These are phyloP conservation scores for Strobilomyces dryophilus DNA, from an alignment of 768 basidiomycete genomes.

Conservation along the genomic window DNA sequence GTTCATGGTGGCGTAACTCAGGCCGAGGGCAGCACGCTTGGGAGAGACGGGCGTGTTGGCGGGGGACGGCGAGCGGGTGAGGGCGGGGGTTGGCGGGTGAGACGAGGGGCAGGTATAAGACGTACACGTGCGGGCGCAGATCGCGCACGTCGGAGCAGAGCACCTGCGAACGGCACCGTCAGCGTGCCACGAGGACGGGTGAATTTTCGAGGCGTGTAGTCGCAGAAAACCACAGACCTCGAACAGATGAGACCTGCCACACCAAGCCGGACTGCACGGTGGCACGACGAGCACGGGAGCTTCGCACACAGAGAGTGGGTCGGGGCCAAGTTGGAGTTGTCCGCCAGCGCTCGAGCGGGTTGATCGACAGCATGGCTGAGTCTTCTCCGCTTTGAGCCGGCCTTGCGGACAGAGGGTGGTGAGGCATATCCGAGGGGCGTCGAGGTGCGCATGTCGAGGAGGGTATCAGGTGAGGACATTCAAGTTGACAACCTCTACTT, in stretches of 20 bases:
- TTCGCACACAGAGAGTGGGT: constrained; percentile 8
- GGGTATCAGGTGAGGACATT: background rate
- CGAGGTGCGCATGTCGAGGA: constrained; percentile 16
- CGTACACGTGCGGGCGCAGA: constrained; percentile 37
- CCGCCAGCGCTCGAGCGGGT: constrained; percentile 11
- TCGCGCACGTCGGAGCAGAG: constrained; percentile 29
- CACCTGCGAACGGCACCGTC: constrained; percentile 24
- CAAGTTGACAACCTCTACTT: background rate
- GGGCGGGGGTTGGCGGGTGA: constrained; percentile 34
- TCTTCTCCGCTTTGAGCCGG: constrained; percentile 24
- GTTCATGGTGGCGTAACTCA: constrained; percentile 23
- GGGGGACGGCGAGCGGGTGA: constrained; percentile 14
- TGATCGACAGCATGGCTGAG: constrained; percentile 18
- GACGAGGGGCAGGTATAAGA: constrained; percentile 30
- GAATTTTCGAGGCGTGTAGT: too few relatives aligned
- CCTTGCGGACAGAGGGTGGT: constrained; percentile 15
- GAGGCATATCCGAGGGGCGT: constrained; percentile 9
- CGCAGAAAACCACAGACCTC: constrained; percentile 13
- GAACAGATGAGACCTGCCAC: constrained; percentile 15
- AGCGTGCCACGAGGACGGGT: constrained; percentile 1
- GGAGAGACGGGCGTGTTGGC: constrained; percentile 25
- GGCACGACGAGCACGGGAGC: constrained; percentile 28
- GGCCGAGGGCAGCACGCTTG: constrained; percentile 24
- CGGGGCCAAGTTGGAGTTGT: constrained; percentile 17
- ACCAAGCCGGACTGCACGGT: constrained; percentile 22